Evolutionary conservation across 371 early-diverging fungal genomes (phyloP).

Genomic region (Mortierella sp.): DNA sequence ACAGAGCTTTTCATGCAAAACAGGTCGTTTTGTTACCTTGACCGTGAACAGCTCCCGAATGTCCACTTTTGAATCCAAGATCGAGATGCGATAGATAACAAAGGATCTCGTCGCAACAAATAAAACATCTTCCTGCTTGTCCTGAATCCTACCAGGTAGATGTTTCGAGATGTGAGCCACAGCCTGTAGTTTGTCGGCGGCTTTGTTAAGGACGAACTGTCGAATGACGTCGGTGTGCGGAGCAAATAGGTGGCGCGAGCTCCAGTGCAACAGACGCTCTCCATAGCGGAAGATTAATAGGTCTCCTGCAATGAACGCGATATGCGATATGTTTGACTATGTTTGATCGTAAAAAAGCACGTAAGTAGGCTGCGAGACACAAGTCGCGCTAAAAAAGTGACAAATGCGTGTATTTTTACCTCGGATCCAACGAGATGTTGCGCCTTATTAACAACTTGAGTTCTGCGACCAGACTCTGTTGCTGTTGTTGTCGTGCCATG

Average conservation of each 20-base stretch:
- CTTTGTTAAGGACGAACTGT: neutral
- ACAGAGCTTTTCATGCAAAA: neutral
- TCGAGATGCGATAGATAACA: conserved; percentile 4
- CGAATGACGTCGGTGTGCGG: neutral
- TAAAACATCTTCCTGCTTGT: neutral
- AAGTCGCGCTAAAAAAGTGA: neutral
- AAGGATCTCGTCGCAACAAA: conserved; percentile 6
- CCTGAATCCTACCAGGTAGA: neutral
- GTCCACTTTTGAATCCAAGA: neutral
- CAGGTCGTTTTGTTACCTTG: conserved; percentile 11
- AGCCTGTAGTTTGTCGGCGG: neutral
- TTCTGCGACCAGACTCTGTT: neutral
- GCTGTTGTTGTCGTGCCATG: neutral
- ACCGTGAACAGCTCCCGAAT: neutral
- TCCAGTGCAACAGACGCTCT: conserved; percentile 20
- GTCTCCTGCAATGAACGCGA: conserved; percentile 2
- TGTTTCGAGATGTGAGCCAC: neutral
- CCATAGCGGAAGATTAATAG: conserved; percentile 22
- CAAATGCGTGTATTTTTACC: conserved; percentile 1
- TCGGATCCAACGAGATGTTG: conserved; percentile 25
- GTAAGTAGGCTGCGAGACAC: no score
- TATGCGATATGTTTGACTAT: conserved; percentile 2
- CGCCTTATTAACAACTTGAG: neutral
- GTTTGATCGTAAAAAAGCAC: neutral
- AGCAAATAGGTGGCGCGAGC: conserved; percentile 1